Evolutionary conservation across 2,329 filamentous ascomycete genomes (phyloP), one percentile per base, ranked within the genome.

Genomic region (Fusarium euwallaceae): DNA sequence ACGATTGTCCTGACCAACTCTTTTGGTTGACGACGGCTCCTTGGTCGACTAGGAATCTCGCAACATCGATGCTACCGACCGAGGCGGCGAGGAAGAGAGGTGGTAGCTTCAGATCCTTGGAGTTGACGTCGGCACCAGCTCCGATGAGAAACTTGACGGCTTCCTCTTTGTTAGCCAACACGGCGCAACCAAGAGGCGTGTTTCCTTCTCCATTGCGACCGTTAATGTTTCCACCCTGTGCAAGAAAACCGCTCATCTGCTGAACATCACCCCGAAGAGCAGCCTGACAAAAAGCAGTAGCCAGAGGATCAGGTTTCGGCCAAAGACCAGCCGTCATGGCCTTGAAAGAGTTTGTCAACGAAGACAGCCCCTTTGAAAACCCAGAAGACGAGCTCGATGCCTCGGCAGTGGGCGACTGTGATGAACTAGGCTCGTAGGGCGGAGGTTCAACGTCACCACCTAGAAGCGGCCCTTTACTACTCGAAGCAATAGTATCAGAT

Each of bases 301-400:
- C 83, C 4, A 84, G 67, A 1, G 83, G 83, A 16, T 83, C 83
- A 0, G 83, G 82, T n/a, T 82, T 83, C 0, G 81, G 37, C 27
- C 77, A 74, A 6, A 84, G 69, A 9, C 72, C 72, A 8, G 80
- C 71, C 0, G 82, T 82, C 66, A 84, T 78, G 12, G 82, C 83
- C 22, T 81, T 83, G 74, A 83, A 81, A 0, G 81, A 81, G 24
- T 80, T 78, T 3, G 80, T 79, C 27, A 84, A 27, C 0, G 81
- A 81, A 2, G 80, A 80, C 27, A 81, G 24, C 0, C 77, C 72
- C 22, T 76, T 77, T 2, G 75, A 45, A 16, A 81, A 73, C 1
- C 66, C 61, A 2, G 71, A 78, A 6, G 63, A 60, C 14, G 70
- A 69, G 12, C 59, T 63, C 4, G 67, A 59, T 17, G 67, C 29